Evolutionary conservation across 176 grass and related monocot genomes (phyloP), one percentile per base, ranked within the genome.

Genomic region (Carex cristatella): DNA sequence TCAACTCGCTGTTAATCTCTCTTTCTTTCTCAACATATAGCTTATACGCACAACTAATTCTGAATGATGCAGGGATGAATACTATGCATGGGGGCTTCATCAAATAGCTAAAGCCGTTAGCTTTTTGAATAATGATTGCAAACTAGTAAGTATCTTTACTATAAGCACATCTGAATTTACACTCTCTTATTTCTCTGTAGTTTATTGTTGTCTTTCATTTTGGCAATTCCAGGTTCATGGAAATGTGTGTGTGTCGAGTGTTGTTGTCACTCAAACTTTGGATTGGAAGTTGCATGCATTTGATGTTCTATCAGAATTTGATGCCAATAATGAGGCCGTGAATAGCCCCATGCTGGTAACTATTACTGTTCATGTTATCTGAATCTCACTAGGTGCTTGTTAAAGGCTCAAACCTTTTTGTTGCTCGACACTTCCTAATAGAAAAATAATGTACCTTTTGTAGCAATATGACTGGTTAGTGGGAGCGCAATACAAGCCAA

Each of bases 261-360:
- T 96, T 81, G 97, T 99, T 85, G 97, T 99, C 79, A 99, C 97
- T 70, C 93, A 92, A 89, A 91, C 93, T 79, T 87, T 99, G 84
- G 97, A 99, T 69, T 99, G 97, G 97, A 99, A 99, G 84, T 90
- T 99, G 61, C 97, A 99, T 87, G 97, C 93, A 86, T 96, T 99
- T 91, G 97, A 99, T 56, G 93, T 96, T 75, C 87, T 99, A 12
- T 99, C 97, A 72, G 97, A 99, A 86, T 99, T 99, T 85, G 97
- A 99, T 88, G 91, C 92, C 44, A 92, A 86, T 65, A 95, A 85
- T 11, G 93, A 94, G 89, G 81, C 74, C 75, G 73, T 90, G 79
- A 88, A 87, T 81, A 92, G 78, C 84, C 88, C 93, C 72, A 90
- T 99, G 91, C 72, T 99, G 91, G 97, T 99, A 95, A 71, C 58